These are phyloP conservation scores for Kwoniella sp. DNA, from an alignment of 768 basidiomycete genomes.

Conservation along the genomic window DNA sequence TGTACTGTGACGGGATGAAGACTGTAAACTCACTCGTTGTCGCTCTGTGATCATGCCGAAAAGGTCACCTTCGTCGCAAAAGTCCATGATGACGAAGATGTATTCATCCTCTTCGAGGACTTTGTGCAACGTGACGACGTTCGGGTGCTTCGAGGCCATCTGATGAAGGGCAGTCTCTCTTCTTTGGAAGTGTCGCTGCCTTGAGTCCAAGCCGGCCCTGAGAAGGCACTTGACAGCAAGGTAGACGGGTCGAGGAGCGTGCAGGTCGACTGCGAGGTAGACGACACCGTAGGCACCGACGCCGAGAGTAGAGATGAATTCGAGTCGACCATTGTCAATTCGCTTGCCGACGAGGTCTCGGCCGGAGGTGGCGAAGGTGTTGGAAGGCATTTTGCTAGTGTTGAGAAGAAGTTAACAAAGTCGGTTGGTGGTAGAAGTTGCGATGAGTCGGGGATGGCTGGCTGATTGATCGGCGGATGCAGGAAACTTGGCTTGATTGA, in stretches of 20 bases:
- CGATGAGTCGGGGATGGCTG: not conserved
- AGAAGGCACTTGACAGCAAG: slow-evolving; percentile 89
- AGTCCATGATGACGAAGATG: slow-evolving; percentile 86
- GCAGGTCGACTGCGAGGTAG: slow-evolving; percentile 77
- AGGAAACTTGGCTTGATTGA: slow-evolving; percentile 4
- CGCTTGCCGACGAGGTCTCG: slow-evolving; percentile 64
- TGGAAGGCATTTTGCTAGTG: slow-evolving; percentile 38
- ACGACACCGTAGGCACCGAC: slow-evolving; percentile 95
- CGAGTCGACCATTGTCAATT: slow-evolving; percentile 78
- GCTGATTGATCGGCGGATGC: not conserved
- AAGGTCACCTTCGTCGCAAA: slow-evolving; percentile 84
- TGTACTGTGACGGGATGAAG: slow-evolving; percentile 4
- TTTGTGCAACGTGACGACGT: slow-evolving; percentile 71
- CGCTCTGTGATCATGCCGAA: slow-evolving; percentile 77
- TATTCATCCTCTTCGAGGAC: slow-evolving; percentile 66
- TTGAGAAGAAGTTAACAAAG: not conserved
- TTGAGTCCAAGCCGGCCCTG: slow-evolving; percentile 62
- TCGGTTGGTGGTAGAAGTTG: not conserved
- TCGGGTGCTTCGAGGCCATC: slow-evolving; percentile 58
- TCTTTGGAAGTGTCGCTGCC: slow-evolving; percentile 68
- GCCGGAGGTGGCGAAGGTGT: slow-evolving; percentile 52
- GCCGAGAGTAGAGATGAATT: slow-evolving; percentile 84
- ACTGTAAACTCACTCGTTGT: slow-evolving; percentile 54
- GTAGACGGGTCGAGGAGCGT: slow-evolving; percentile 59
- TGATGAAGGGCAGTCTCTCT: slow-evolving; percentile 67